Percentiles rank a stretch among this genome's conserved stretches.
phyloP scores from a whole-genome alignment of 805 yeast genomes.

The Kuraishia ogatae region DNA sequence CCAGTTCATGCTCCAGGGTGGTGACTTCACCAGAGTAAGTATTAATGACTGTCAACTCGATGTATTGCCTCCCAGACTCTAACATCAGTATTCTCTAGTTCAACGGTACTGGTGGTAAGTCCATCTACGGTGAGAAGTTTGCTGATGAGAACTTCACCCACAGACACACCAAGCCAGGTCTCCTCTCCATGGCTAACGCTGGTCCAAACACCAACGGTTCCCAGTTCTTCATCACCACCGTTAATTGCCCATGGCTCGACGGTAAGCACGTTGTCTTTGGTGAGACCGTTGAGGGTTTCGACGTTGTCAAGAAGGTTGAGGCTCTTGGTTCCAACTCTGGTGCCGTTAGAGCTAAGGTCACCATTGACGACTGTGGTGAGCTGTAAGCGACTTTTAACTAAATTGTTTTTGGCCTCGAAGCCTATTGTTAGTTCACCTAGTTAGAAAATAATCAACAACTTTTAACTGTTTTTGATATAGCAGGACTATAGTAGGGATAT shows the following conservation, averaged over 20 bases:
- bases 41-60: too few species aligned
- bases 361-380: constrained; percentile 52
- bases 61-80: not conserved
- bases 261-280: constrained; percentile 96
- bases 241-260: constrained; percentile 80
- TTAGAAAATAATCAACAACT: not conserved
- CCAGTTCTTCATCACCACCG: constrained; percentile 93
- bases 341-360: constrained; percentile 36
- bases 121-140: constrained; percentile 73
- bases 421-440: not conserved
- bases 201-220: constrained; percentile 98
- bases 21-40: constrained; percentile 52
- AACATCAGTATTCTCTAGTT: constrained; percentile 31
- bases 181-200: constrained; percentile 94
- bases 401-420: too few species aligned
- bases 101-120: constrained; percentile 89
- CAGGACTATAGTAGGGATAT: too few species aligned
- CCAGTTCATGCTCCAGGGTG: constrained; percentile 94
- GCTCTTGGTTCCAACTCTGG: constrained; percentile 42
- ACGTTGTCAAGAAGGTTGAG: constrained; percentile 81
- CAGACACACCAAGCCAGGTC: constrained; percentile 73
- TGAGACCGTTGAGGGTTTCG: constrained; percentile 79
- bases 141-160: constrained; percentile 67
- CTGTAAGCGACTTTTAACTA: constrained; percentile 24
- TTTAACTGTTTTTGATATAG: not conserved